Base-by-base conservation (phyloP, 2,329 filamentous ascomycete species). In the Claviceps maximensis region DNA sequence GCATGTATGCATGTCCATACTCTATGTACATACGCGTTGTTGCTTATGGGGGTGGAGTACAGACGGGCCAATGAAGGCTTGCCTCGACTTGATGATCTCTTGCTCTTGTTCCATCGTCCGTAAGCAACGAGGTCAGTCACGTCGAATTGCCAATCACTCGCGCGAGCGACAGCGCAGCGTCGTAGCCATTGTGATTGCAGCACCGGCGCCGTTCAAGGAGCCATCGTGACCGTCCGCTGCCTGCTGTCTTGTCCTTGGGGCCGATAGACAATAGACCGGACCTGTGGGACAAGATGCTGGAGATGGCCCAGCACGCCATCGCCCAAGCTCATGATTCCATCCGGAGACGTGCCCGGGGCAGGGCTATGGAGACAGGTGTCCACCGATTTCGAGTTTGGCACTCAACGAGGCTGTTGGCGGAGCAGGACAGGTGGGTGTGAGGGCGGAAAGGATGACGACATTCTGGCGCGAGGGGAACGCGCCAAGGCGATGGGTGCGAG, bases 291-390 rank as follows among this genome's bases (percentile, higher is more conserved):
- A 7, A 19, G 40, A n/a, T n/a, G 19, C 17, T 13, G 25, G 23
- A 44, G 25, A 10, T 19, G 45, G 48, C n/a, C 15, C 52, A 53
- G 31, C 52, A 53, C 52, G 52, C 17, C 52, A 53, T 53, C 29
- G 21, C 15, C 25, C 47, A 46, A 12, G 41, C 31, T 45, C 52
- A 47, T 50, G 52, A 50, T 50, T 53, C 29, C 41, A 52, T 53
- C 9, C 23, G 7, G 1, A 38, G 33, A 38, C 33, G 33, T 38
- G 33, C 33, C 33, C n/a, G n/a, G n/a, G n/a, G n/a, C n/a, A n/a
- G n/a, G n/a, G n/a, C 33, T 5, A 17, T 17, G 33, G 15, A 3
- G 33, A 7, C 17, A 17, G 33, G 33, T 33, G 31, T 8, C 4
- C 8, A 5, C 12, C 31, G 9, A 33, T 38, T 38, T 38, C 33